Base-by-base conservation (phyloP, 305 asterid genomes). In the Fraxinus greggii region DNA sequence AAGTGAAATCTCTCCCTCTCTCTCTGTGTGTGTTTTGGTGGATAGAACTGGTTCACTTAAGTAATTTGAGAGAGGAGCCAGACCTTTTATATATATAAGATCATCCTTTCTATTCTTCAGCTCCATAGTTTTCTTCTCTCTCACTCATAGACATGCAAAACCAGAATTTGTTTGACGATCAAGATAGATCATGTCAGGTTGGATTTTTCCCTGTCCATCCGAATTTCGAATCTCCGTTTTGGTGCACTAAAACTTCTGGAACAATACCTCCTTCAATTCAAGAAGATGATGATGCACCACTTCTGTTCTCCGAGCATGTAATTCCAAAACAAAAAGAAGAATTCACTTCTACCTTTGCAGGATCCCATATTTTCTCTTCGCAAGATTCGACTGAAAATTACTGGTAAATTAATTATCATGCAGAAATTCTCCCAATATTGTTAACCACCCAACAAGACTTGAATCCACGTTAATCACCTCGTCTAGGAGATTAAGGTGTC, bases 111-210 rank as follows among this genome's bases (percentile, higher is more conserved):
- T 29, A n/a, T 75, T 24, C 80, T 21, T 77, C 24, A 13, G 79
- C 5, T 33, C 72, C 80, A 51, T 51, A 51, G 23, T 51, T 77
- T 72, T 8, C 2, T 54, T 84, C 79, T 84, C 61, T 81, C 19
- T 19, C 42, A 7, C 5, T 0, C 13, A 48, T 1, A 54, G 4
- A 78, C 73, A 85, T 86, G 88, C 31, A 89, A 54, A 89, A 88
- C 86, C 91, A 91, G 79, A 85, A 88, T 72, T 82, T 92, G 82
- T 89, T 90, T 81, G 94, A 90, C 32, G 97, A 90, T 65, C 92
- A 92, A 84, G 92, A 93, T 45, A 74, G 87, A 79, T 87, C 93
- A 84, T 86, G 94, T 84, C 97, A 92, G 67, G 86, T 90, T 61
- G 95, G 93, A 70, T 80, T 79, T 79, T 88, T 92, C 85, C 86